Conservation (phyloP, 805 yeast genomes). For the Saccharomycopsis lassenensis region DNA sequence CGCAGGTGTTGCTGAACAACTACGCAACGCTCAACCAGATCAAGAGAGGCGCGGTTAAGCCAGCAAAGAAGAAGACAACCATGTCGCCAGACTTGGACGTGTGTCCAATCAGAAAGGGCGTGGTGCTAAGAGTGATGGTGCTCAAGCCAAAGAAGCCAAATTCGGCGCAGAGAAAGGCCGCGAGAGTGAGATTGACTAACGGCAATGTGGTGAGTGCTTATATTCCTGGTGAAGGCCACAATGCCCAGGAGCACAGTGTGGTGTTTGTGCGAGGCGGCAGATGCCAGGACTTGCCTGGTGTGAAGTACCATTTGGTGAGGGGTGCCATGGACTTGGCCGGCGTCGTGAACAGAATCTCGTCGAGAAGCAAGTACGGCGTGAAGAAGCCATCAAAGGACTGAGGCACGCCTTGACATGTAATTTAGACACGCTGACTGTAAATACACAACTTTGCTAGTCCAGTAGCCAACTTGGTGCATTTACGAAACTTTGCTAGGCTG, state of each 20-base stretch:
- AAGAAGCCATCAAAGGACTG: slow-evolving; percentile 58
- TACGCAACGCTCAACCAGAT: slow-evolving; percentile 76
- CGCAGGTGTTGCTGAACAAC: no score
- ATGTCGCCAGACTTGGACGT: slow-evolving; percentile 73
- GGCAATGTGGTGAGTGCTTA: slow-evolving; percentile 86
- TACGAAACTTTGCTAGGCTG: no score
- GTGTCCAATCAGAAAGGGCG: slow-evolving; percentile 89
- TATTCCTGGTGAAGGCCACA: slow-evolving; percentile 98
- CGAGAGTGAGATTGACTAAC: slow-evolving; percentile 84
- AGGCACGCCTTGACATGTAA: no score
- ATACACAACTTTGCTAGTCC: no score
- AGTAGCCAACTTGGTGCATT: no score
- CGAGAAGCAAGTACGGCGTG: slow-evolving; percentile 90
- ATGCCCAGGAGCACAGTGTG: slow-evolving; percentile 94
- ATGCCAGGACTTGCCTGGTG: slow-evolving; percentile 97
- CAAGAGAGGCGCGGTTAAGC: slow-evolving; percentile 53
- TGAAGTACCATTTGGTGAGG: slow-evolving; percentile 83
- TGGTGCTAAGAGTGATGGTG: slow-evolving; percentile 86
- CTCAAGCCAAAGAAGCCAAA: slow-evolving; percentile 97
- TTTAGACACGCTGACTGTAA: no score
- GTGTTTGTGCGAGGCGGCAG: slow-evolving; percentile 97
- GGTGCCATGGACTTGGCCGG: slow-evolving; percentile 92
- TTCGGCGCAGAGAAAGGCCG: slow-evolving; percentile 95
- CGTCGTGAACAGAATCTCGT: slow-evolving; percentile 82
- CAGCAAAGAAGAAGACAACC: slow-evolving; percentile 34